These are phyloP conservation scores for Yarrowia alimentaria DNA, from an alignment of 805 yeast genomes.

Conservation along the genomic window DNA sequence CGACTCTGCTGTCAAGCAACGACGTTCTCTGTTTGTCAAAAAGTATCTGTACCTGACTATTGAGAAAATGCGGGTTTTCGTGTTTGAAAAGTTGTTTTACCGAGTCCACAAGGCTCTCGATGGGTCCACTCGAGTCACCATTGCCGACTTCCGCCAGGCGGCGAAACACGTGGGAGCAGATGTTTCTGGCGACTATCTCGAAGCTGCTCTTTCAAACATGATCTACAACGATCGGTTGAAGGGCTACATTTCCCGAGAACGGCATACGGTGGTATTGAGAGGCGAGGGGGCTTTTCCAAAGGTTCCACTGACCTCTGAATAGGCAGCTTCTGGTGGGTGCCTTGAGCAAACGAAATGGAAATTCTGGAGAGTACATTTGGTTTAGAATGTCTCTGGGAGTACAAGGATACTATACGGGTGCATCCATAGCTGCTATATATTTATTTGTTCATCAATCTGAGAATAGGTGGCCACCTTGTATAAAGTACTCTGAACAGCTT, in stretches of 20 bases:
- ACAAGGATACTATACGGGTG: too few relatives aligned
- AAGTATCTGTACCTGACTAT: constrained; percentile 61
- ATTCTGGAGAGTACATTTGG: too few relatives aligned
- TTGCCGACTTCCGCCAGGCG: constrained; percentile 48
- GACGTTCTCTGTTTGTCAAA: constrained; percentile 53
- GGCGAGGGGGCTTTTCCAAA: constrained; percentile 70
- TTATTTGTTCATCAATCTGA: too few relatives aligned
- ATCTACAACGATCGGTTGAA: constrained; percentile 61
- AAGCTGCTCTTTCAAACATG: constrained; percentile 65
- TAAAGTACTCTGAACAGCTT: too few relatives aligned
- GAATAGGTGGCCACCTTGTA: too few relatives aligned
- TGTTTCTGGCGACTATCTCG: constrained; percentile 51
- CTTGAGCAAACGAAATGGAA: too few relatives aligned
- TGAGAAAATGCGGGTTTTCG: constrained; percentile 51
- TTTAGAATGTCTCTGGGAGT: too few relatives aligned
- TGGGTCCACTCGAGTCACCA: constrained; percentile 38
- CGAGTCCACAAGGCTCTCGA: constrained; percentile 39
- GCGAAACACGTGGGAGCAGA: constrained; percentile 40
- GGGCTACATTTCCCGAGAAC: constrained; percentile 79
- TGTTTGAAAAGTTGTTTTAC: constrained; percentile 53
- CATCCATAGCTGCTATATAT: too few relatives aligned
- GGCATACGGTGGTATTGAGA: constrained; percentile 70
- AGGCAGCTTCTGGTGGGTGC: too few relatives aligned
- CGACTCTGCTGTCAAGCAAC: constrained; percentile 46
- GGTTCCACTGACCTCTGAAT: too few relatives aligned